Base-by-base conservation (phyloP, 2,329 filamentous ascomycete species). In the Amauroascus niger region DNA sequence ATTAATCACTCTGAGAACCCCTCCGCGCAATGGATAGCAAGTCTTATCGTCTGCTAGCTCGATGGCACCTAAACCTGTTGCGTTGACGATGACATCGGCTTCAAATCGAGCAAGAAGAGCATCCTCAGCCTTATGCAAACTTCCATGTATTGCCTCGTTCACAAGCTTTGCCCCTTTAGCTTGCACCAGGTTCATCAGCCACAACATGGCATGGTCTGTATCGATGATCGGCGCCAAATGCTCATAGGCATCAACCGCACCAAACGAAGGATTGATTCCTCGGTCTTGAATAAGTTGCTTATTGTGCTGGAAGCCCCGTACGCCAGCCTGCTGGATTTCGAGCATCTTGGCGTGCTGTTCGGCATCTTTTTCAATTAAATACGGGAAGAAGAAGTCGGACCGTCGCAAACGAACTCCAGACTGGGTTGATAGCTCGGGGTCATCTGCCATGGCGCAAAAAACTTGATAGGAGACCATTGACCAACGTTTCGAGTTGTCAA, bases 1-100 rank as follows among this genome's bases (percentile, higher is more conserved):
- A 58, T 76, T 77, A 60, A 73, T 66, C 58, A 75, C 70, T 37
- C 73, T 69, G 46, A 75, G 65, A 4, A 75, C 63, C 3, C 63
- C 74, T 18, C 74, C 74, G 5, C 72, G 67, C 53, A 75, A 66
- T 1, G 71, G 71, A 57, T 74, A 75, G 54, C 68, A 67, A 5
- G 61, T 63, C n/a, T 62, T 50, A 54, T 74, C 71, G 16, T 65
- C 68, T 1, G 70, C 72, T 1, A 72, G 60, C n/a, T 65, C 63
- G 11, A 59, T 59, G 35, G 63, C 87, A 18, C 43, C 69, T 69
- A 61, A 74, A n/a, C 47, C 47, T 14, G 47, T 49, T 26, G 47
- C 47, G 47, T 49, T 76, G 57, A 76, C 58, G 49, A 76, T 74
- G 54, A 65, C 69, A 53, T 74, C 68, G 33, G 70, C 72, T 11